Percentiles rank a stretch among this genome's conserved stretches.
These are phyloP conservation scores for Eucalyptus curtisii DNA, from an alignment of 345 rosid genomes.

Conservation along the genomic window DNA sequence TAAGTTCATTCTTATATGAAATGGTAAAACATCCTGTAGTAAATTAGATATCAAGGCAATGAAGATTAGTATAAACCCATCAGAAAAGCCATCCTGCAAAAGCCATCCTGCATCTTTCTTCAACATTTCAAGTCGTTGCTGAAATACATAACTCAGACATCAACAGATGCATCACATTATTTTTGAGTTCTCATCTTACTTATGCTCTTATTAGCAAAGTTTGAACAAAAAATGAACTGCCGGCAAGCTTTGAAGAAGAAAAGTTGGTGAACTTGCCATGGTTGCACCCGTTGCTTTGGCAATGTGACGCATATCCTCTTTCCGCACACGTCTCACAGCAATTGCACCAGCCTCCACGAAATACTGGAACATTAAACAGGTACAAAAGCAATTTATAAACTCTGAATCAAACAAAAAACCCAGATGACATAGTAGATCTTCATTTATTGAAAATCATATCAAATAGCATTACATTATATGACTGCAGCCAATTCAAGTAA, in stretches of 20 bases:
- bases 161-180: not conserved
- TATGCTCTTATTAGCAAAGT: not conserved
- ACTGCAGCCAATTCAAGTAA: not conserved
- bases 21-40: not conserved
- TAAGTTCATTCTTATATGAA: not conserved
- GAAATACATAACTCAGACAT: not conserved
- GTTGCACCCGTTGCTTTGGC: slow-evolving; percentile 99
- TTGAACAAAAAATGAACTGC: not conserved
- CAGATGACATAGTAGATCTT: not conserved
- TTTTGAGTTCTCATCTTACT: not conserved
- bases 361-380: slow-evolving; percentile 41
- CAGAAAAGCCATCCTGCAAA: not conserved
- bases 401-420: not conserved
- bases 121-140: not conserved
- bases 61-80: not conserved
- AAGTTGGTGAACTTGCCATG: slow-evolving; percentile 26
- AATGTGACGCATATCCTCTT: slow-evolving; percentile 96
- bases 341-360: slow-evolving; percentile 96
- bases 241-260: not conserved
- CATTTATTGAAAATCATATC: not conserved
- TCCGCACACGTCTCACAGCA: slow-evolving; percentile 94
- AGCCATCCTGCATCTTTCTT: not conserved
- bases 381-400: not conserved
- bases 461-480: not conserved
- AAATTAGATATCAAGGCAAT: not conserved